These are phyloP conservation scores for Corylus avellana DNA, from an alignment of 306 rosid species.

Conservation along the genomic window DNA sequence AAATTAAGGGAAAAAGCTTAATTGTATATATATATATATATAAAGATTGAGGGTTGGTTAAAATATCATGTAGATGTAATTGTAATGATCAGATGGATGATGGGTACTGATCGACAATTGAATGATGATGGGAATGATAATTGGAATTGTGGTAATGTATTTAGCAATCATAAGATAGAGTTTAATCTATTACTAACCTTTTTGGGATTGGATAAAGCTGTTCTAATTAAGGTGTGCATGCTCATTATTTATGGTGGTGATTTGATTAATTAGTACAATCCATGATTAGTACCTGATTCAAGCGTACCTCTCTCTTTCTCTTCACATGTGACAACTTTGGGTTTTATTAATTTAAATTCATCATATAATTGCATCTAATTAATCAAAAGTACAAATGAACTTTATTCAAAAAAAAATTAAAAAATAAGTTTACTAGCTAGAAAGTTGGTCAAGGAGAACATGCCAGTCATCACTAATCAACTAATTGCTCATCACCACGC, in stretches of 20 bases:
- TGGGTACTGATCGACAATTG: conserved; percentile 22
- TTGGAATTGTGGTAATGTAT: conserved; percentile 20
- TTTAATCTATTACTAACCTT: conserved; percentile 14
- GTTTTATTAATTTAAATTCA: background rate
- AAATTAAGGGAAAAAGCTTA: background rate
- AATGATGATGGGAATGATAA: conserved; percentile 40
- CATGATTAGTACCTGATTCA: conserved; percentile 11
- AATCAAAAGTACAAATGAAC: background rate
- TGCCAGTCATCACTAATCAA: conserved; percentile 6
- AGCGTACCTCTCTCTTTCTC: background rate
- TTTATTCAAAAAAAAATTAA: background rate
- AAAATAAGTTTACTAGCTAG: background rate
- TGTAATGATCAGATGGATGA: conserved; percentile 7
- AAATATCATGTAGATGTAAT: background rate
- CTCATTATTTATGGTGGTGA: conserved; percentile 5
- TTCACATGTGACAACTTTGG: conserved; percentile 11
- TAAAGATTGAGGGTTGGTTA: background rate
- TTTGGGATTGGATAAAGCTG: conserved; percentile 29
- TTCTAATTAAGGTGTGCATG: conserved; percentile 33
- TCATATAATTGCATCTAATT: background rate
- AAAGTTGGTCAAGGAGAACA: conserved; percentile 16
- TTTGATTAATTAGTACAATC: conserved; percentile 28
- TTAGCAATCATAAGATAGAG: conserved; percentile 40
- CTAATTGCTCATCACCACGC: background rate
- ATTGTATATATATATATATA: background rate